Percentiles rank a stretch among this genome's conserved stretches.
phyloP scores from a whole-genome alignment of 2,329 filamentous ascomycete species.

The Fusarium anguioides region DNA sequence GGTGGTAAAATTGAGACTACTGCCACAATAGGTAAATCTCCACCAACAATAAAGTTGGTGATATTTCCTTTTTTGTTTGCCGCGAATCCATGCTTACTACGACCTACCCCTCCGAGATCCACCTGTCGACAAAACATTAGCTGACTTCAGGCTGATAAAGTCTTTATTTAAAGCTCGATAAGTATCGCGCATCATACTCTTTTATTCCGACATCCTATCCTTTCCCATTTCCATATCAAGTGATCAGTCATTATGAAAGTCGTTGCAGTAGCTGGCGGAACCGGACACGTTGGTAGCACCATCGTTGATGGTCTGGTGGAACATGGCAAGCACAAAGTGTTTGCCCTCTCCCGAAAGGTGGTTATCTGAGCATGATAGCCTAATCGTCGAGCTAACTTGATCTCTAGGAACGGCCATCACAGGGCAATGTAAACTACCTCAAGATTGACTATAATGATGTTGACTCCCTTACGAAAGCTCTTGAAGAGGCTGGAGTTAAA shows the following conservation, averaged over 20 bases:
- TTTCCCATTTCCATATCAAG: not conserved
- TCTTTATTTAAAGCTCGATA: fast-evolving
- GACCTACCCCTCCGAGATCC: not conserved
- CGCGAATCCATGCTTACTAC: not conserved
- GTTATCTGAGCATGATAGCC: fast-evolving
- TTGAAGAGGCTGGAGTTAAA: constrained; percentile 16
- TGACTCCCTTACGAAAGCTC: not conserved
- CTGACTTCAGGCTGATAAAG: fast-evolving
- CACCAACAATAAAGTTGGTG: not conserved
- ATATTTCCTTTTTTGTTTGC: not conserved
- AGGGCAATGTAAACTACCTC: constrained; percentile 12
- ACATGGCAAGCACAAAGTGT: constrained; percentile 29
- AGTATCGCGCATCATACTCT: too few species aligned
- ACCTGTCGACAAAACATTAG: not conserved
- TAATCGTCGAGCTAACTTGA: fast-evolving
- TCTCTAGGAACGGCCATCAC: not conserved
- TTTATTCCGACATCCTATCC: fast-evolving
- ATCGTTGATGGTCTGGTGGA: constrained; percentile 34
- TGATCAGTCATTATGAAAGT: constrained; percentile 11
- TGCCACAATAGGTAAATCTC: constrained; percentile 9
- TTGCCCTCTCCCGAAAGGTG: constrained; percentile 27
- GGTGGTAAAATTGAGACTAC: constrained; percentile 3
- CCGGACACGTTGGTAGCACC: constrained; percentile 29
- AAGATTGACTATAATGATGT: constrained; percentile 22
- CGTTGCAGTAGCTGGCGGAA: constrained; percentile 36